Base-by-base conservation (phyloP, 257 asterid species). In the Catharanthus roseus region DNA sequence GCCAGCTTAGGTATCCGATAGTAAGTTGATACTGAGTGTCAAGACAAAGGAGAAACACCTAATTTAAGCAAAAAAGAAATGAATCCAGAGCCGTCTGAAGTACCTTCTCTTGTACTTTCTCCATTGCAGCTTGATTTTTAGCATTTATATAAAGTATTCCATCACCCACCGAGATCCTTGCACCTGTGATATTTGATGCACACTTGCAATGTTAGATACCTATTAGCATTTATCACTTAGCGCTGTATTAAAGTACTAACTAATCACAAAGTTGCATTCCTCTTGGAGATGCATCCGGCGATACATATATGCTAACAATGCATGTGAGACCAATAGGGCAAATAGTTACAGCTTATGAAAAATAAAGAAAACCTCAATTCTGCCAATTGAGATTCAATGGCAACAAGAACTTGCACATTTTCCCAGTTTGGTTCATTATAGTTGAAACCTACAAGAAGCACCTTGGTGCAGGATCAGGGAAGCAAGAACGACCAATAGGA, bases 41-140 rank as follows among this genome's bases (percentile, higher is more conserved):
- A 18, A 33, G 23, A 12, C 24, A 33, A 61, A 61, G 38, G 7
- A 34, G 28, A 18, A 19, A 34, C 10, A 49, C 55, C 55, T 49
- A 49, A 18, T 13, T 49, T 49, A n/a, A 49, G 55, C 55, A 49
- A 12, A 62, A 33, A 34, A 2, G 5, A 33, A 61, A 61, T 8
- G 11, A 58, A 58, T 15, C 5, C 2, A 21, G 45, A 19, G 45
- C 45, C 45, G 26, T 61, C 34, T 21, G 44, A 18, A 69, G 57
- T 75, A 95, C 99, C 97, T 87, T 89, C 74, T 89, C 97, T 83
- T 80, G 82, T 84, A 87, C 78, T 85, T 83, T 95, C 76, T 95
- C 95, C 90, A 91, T 50, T 33, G 87, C 87, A 28, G 82, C 63
- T 72, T 88, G 93, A 78, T 88, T 95, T 84, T 89, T 95, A 71